Evolutionary conservation across 2,329 filamentous ascomycete species (phyloP).

Genomic region (Botryosphaeria dothidea): DNA sequence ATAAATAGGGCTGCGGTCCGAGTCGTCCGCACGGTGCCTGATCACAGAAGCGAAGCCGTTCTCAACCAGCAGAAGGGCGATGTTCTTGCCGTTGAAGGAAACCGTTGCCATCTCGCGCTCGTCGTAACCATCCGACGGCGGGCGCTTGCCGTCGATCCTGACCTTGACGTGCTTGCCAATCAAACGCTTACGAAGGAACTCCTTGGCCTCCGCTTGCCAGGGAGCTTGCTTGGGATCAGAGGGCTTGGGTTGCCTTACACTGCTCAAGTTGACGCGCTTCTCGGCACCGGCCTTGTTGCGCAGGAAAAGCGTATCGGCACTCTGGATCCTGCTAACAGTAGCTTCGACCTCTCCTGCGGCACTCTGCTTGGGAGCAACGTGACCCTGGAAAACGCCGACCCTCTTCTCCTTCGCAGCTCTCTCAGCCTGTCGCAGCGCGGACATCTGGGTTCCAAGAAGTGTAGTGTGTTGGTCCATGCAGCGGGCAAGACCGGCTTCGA

Average conservation of each 20-base stretch:
- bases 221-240: slow-evolving; percentile 84
- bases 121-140: slow-evolving; percentile 86
- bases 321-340: slow-evolving; percentile 79
- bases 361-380: slow-evolving; percentile 65
- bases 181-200: slow-evolving; percentile 87
- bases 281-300: slow-evolving; percentile 82
- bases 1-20: slow-evolving; percentile 90
- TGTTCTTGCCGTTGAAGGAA: slow-evolving; percentile 79
- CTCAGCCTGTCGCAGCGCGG: slow-evolving; percentile 79
- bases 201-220: slow-evolving; percentile 91
- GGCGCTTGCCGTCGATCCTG: slow-evolving; percentile 85
- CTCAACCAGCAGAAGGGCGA: slow-evolving; percentile 83
- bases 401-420: slow-evolving; percentile 77
- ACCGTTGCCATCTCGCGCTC: slow-evolving; percentile 93
- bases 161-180: slow-evolving; percentile 96
- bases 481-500: slow-evolving; percentile 84
- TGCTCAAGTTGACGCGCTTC: slow-evolving; percentile 89
- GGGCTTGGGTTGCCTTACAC: slow-evolving; percentile 87
- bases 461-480: slow-evolving; percentile 97
- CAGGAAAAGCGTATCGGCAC: slow-evolving; percentile 85
- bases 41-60: slow-evolving; percentile 93
- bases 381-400: slow-evolving; percentile 77
- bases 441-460: slow-evolving; percentile 87
- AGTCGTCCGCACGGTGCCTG: slow-evolving; percentile 90
- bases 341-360: slow-evolving; percentile 71